Base-by-base conservation (phyloP, 2,329 filamentous ascomycete species). In the Colletotrichum tropicicola region DNA sequence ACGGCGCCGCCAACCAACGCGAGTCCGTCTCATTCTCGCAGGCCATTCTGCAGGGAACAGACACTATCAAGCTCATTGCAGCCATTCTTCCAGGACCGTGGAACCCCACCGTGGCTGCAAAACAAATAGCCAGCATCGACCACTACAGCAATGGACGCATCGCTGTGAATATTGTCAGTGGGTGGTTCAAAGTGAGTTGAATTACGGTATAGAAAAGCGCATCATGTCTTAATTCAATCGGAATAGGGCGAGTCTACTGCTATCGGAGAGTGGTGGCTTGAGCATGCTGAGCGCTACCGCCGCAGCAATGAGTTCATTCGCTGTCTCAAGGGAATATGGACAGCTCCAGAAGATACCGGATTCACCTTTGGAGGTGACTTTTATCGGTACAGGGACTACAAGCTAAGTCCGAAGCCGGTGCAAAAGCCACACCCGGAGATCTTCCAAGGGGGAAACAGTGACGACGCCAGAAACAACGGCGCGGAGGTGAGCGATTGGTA, bases 211-310 rank as follows among this genome's bases (percentile, higher is more conserved):
- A n/a, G n/a, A n/a, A n/a, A n/a, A n/a, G n/a, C n/a, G n/a, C n/a
- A n/a, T n/a, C n/a, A n/a, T n/a, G n/a, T n/a, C n/a, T n/a, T n/a
- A n/a, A n/a, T n/a, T n/a, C n/a, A n/a, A n/a, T n/a, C n/a, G n/a
- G n/a, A n/a, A n/a, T 19, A 58, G 21, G 75, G 78, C 55, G 83
- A 85, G 71, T 85, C 85, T 65, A 80, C 78, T 0, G 77, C 78
- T 48, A 81, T 86, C 21, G 83, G 83, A 5, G 81, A 85, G 71
- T 85, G 83, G 83, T 85, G 83, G 83, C 77, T 85, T 15, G 82
- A 85, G 67, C 83, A 85, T 66, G 79, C 80, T 2, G 83, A 85
- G 72, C 79, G 83, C 4, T 85, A 85, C 69, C 77, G 83, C 32
- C 79, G 83, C 17, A 81, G 76, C 56, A 75, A 79, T 39, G 83